phyloP scores from a whole-genome alignment of 2,329 filamentous ascomycete species.

The Penicillium sp. region DNA sequence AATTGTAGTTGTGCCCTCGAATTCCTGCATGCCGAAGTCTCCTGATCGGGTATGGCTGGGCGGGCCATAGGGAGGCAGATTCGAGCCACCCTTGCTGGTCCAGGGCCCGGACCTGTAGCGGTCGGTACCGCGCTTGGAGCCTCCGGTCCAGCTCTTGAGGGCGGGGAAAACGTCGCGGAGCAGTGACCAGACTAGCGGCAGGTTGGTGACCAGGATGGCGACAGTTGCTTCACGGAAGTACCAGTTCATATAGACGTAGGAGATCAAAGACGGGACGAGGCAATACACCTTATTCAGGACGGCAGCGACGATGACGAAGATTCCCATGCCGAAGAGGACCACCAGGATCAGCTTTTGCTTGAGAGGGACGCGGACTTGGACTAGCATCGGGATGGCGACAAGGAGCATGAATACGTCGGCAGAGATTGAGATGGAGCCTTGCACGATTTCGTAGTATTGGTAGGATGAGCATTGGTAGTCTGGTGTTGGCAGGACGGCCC shows the following conservation, averaged over 20 bases:
- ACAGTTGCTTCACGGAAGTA: constrained; percentile 48
- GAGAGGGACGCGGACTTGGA: constrained; percentile 41
- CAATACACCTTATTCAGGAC: constrained; percentile 52
- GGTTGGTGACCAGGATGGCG: constrained; percentile 50
- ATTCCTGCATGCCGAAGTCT: constrained; percentile 33
- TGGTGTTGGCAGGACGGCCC: constrained; percentile 50
- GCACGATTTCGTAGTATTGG: constrained; percentile 47
- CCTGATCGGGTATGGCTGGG: constrained; percentile 28
- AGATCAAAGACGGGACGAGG: constrained; percentile 41
- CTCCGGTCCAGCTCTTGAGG: constrained; percentile 42
- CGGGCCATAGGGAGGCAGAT: constrained; percentile 28
- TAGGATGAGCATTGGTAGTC: constrained; percentile 45
- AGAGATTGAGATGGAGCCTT: constrained; percentile 47
- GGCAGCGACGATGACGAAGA: constrained; percentile 50
- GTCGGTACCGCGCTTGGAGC: constrained; percentile 34
- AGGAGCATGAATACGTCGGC: constrained; percentile 45
- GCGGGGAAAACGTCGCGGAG: constrained; percentile 49
- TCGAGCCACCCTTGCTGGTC: constrained; percentile 30
- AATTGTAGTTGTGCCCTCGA: constrained; percentile 25
- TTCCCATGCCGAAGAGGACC: constrained; percentile 45
- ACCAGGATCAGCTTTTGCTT: constrained; percentile 46
- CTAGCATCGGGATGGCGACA: constrained; percentile 44
- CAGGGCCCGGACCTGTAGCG: constrained; percentile 34
- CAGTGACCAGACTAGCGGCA: constrained; percentile 53
- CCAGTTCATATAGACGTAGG: constrained; percentile 49